Evolutionary conservation across 1,284 basidiomycete species (phyloP).

Genomic region (Garcileccinum viscosum): DNA sequence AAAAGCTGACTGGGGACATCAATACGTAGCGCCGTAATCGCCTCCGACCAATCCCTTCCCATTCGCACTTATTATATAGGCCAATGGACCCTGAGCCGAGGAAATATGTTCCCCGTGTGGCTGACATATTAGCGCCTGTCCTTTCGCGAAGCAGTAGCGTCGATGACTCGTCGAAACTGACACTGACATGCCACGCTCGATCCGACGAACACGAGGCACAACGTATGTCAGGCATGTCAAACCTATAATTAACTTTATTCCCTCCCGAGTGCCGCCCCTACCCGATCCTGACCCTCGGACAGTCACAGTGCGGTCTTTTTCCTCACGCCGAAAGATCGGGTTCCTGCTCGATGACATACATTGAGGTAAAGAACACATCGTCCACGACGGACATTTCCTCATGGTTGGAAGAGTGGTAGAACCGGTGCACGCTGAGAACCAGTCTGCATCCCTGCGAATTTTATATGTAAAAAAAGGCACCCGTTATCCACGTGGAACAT

Average conservation of each 20-base stretch:
- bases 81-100: neutral
- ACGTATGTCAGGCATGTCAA: neutral
- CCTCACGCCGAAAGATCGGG: neutral
- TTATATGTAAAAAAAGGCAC: neutral
- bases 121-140: too few relatives aligned
- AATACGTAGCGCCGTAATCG: neutral
- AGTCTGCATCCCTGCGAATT: conserved; percentile 14
- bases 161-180: neutral
- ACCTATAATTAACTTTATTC: neutral
- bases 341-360: conserved; percentile 15
- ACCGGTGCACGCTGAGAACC: conserved; percentile 12
- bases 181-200: neutral
- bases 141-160: conserved; percentile 1
- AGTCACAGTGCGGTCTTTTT: neutral
- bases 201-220: neutral
- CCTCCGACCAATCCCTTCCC: neutral
- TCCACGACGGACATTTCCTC: neutral
- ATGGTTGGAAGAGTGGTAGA: neutral
- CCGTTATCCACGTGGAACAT: neutral
- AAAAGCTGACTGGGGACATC: neutral
- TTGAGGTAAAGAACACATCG: conserved; percentile 11
- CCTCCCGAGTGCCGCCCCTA: neutral
- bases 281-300: neutral
- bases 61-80: neutral
- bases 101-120: neutral